Conservation (phyloP, 108 stramenopile species). For the Hondaea fermentalgiana region DNA sequence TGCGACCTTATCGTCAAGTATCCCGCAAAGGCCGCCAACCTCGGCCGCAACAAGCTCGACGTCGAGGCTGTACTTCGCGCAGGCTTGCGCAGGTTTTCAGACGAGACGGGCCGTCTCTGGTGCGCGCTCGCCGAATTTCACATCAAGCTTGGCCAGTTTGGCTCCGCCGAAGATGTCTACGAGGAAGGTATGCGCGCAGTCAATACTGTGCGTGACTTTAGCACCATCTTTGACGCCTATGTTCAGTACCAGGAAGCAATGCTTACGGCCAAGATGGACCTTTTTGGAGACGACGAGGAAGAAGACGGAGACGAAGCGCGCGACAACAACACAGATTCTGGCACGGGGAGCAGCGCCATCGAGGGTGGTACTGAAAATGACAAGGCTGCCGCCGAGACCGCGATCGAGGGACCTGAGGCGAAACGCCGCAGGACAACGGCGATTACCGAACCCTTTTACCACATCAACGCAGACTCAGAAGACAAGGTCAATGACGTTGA, state of each 20-base stretch:
- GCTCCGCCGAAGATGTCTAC: conserved; percentile 83
- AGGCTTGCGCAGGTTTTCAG: conserved; percentile 64
- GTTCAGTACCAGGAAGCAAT: conserved; percentile 86
- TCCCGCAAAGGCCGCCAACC: conserved; percentile 59
- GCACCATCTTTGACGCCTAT: conserved; percentile 90
- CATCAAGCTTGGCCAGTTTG: conserved; percentile 87
- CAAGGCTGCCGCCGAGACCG: background rate
- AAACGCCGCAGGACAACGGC: background rate
- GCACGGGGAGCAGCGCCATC: too few relatives aligned
- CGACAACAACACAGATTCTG: background rate
- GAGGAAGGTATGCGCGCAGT: conserved; percentile 83
- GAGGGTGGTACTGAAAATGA: too few relatives aligned
- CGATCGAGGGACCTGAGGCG: background rate
- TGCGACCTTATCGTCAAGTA: conserved; percentile 75
- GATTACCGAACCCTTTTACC: background rate
- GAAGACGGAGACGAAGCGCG: conserved; percentile 49
- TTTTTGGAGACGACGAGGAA: conserved; percentile 65
- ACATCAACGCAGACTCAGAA: background rate
- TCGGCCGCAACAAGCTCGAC: conserved; percentile 50
- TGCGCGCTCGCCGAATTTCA: conserved; percentile 83
- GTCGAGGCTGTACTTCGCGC: conserved; percentile 79
- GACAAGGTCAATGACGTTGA: conserved; percentile 58
- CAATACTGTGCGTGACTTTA: conserved; percentile 87
- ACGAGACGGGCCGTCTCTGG: conserved; percentile 89
- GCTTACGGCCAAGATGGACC: conserved; percentile 74